Conservation (phyloP, 768 basidiomycete species). For the Leccinellum rugosiceps region DNA sequence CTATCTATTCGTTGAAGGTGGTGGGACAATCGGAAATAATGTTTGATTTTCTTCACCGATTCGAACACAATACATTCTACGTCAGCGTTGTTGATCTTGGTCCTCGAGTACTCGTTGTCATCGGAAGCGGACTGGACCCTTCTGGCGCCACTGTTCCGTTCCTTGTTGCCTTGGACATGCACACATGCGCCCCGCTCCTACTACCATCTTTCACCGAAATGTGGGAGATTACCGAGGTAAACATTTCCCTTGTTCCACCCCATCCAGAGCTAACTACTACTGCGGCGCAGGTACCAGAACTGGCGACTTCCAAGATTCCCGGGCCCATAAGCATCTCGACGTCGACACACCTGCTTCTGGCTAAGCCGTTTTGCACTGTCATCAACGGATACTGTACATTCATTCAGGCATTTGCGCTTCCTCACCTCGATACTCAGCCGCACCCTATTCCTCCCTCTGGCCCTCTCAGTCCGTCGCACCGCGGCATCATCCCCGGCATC, state of each 20-base stretch:
- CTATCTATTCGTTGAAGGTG: slow-evolving; percentile 4
- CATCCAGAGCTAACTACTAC: background rate
- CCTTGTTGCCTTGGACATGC: slow-evolving; percentile 14
- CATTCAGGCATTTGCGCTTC: slow-evolving; percentile 12
- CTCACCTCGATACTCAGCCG: too few species aligned
- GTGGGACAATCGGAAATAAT: background rate
- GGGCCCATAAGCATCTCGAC: slow-evolving; percentile 11
- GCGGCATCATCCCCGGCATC: slow-evolving; percentile 1
- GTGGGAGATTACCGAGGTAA: slow-evolving; percentile 2
- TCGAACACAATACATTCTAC: background rate
- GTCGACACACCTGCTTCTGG: slow-evolving; percentile 18
- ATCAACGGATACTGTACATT: background rate
- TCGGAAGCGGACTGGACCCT: background rate
- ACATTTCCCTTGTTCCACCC: background rate
- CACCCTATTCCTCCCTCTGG: too few species aligned
- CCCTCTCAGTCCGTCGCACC: slow-evolving; percentile 8
- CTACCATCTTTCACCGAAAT: background rate
- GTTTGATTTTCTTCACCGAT: slow-evolving; percentile 10
- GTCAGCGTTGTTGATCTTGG: slow-evolving; percentile 5
- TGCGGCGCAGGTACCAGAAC: slow-evolving; percentile 1
- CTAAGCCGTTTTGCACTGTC: background rate
- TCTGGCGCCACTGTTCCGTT: too few species aligned
- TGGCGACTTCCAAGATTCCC: too few species aligned
- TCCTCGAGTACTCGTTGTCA: slow-evolving; percentile 10
- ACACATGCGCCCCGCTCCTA: slow-evolving; percentile 1